Base-by-base conservation (phyloP, 495 filamentous ascomycete genomes). In the Cudoniella acicularis region DNA sequence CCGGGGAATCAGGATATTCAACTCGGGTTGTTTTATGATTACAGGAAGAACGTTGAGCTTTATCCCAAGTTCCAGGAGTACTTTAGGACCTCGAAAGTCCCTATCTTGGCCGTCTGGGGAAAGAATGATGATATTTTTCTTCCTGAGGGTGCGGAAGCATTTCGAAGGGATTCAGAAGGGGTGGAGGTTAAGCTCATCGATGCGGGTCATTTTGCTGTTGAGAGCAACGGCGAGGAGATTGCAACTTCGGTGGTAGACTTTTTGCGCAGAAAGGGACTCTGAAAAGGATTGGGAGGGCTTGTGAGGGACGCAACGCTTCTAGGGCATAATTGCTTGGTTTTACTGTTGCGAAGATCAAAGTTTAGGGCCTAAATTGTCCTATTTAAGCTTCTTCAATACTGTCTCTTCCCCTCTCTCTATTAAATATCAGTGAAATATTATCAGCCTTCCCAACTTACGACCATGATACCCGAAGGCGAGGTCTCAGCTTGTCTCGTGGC, bases 131-230 rank as follows among this genome's bases (percentile, higher is more conserved):
- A 54, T 6, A 75, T 82, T 24, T 89, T 88, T 65, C 66, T 84
- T 1, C 62, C 77, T 1, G 56, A 75, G 1, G 86, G 84, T 0
- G 85, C 84, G 6, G 78, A 86, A 64, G 83, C 84, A 0, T 88
- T 79, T 54, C 79, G 74, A 62, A 74, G 64, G 26, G 85, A 87
- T 72, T 59, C 82, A 16, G 70, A 74, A 22, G 67, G 77, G 8
- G 73, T 79, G 10, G 77, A 83, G 65, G 64, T 82, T 9, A 67
- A 73, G 49, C 67, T 82, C 46, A 55, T 86, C 47, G 82, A 89
- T 69, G 79, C 77, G 0, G 82, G 82, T 0, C 85, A 88, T 69
- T 87, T 87, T 73, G 83, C 83, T 17, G 65, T 83, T 1, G 83
- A 87, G 73, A 83, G 71, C 1, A 74, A 86, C 57, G 67, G 71